Conservation (phyloP, 306 rosid species). For the Geum urbanum region DNA sequence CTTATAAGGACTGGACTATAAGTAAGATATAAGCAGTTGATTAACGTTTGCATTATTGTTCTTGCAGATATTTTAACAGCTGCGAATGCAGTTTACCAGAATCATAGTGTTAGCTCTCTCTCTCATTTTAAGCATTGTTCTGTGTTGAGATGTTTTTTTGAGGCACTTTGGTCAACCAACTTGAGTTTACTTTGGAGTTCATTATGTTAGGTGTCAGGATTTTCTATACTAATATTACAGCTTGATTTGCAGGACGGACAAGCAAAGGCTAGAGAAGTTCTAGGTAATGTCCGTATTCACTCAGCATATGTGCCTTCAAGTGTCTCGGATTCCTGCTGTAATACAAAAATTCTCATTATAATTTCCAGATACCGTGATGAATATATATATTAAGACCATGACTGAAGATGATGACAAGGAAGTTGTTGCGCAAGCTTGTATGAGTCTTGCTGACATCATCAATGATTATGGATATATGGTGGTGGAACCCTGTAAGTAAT, state of each 20-base stretch:
- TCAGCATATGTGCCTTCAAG: slow-evolving; percentile 13
- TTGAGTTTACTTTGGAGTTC: background rate
- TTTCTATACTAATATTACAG: slow-evolving; percentile 5
- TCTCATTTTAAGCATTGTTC: background rate
- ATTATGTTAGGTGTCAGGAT: background rate
- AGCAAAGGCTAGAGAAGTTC: slow-evolving; percentile 61
- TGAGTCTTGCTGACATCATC: slow-evolving; percentile 72
- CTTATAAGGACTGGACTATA: background rate
- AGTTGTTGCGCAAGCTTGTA: slow-evolving; percentile 94
- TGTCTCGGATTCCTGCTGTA: slow-evolving; percentile 1
- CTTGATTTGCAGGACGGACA: slow-evolving; percentile 69
- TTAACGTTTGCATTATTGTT: slow-evolving; percentile 20
- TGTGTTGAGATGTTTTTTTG: background rate
- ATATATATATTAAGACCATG: slow-evolving; percentile 77
- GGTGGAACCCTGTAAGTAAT: slow-evolving; percentile 80
- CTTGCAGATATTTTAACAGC: slow-evolving; percentile 77
- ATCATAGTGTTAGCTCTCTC: slow-evolving; percentile 58
- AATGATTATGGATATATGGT: slow-evolving; percentile 76
- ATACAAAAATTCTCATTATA: slow-evolving; percentile 11
- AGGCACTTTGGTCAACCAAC: background rate
- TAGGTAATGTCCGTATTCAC: slow-evolving; percentile 49
- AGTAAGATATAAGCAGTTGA: background rate
- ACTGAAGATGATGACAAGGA: slow-evolving; percentile 93
- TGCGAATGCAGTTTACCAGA: slow-evolving; percentile 68
- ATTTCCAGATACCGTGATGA: slow-evolving; percentile 72